Evolutionary conservation across 192 early-diverging fungal species (phyloP), one percentile per base, ranked within the genome.

Genomic region (Podila minutissima): DNA sequence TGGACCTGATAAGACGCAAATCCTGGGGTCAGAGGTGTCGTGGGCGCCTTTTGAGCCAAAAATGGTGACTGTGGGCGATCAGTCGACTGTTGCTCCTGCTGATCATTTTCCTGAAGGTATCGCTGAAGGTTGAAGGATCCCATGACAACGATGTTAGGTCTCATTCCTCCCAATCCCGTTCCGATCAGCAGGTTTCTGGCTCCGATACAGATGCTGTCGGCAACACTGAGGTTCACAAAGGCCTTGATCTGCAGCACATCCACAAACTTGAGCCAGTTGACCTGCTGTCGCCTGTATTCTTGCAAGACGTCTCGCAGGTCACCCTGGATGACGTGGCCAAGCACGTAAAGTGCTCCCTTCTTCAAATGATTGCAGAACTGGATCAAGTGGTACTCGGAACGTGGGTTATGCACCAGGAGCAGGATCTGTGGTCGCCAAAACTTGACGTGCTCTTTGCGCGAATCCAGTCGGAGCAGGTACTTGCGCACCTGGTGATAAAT

Each of bases 401-500:
- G 79, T 29, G 91, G 92, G 20, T 90, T 87, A 67, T 93, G 84
- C 5, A 92, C 88, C 13, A 91, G 71, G 11, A 93, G 81, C 59
- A 93, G 69, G 46, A 93, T 91, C 72, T 93, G 92, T 20, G 92
- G 92, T 50, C 92, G 71, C 92, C 92, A 93, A 61, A 90, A 92
- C 79, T 92, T 91, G 82, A 92, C 89, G 57, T 92, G 89, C 50
- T 91, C 89, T 69, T 91, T 91, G 57, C 89, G 81, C 22, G 83
- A 51, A 31, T 93, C 92, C 49, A 93, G 83, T 17, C 89, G 84
- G 26, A 93, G 74, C 67, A 93, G 74, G 67, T 86, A 92, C 70
- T 93, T 93, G 75, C 92, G 88, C 61, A 91, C 91, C 70, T 93
- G 91, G 71, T 92, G 92, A 72, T 91, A 93, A 62, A 93, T 92